Evolutionary conservation across 2,329 filamentous ascomycete genomes (phyloP).

Genomic region (Chaetomium strumarium): DNA sequence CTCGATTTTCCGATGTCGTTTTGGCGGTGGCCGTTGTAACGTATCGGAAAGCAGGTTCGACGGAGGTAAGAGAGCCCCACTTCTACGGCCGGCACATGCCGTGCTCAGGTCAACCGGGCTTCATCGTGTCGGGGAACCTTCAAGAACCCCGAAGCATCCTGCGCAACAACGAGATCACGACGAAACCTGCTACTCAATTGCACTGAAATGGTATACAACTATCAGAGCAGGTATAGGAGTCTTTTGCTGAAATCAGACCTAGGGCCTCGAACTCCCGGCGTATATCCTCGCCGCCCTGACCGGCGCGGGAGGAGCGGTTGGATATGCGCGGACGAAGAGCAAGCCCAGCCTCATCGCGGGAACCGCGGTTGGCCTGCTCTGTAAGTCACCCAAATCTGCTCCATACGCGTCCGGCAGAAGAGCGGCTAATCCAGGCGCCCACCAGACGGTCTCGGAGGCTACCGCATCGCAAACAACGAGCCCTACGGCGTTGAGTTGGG

Average conservation of each 20-base stretch:
- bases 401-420: too few species aligned
- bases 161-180: too few species aligned
- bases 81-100: too few species aligned
- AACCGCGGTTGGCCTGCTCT: slow-evolving; percentile 66
- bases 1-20: too few species aligned
- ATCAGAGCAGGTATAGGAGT: too few species aligned
- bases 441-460: slow-evolving; percentile 69
- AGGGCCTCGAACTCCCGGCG: slow-evolving; percentile 49
- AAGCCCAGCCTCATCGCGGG: slow-evolving; percentile 83
- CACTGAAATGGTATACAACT: background rate
- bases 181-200: too few species aligned
- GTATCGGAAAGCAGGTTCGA: too few species aligned
- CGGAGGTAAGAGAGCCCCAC: too few species aligned
- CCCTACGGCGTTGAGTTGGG: slow-evolving; percentile 82
- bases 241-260: background rate
- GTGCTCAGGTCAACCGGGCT: too few species aligned
- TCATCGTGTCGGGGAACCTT: too few species aligned
- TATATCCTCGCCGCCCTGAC: slow-evolving; percentile 76
- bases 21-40: too few species aligned
- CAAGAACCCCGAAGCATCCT: too few species aligned
- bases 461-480: slow-evolving; percentile 68
- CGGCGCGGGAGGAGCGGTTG: slow-evolving; percentile 78
- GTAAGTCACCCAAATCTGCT: slow-evolving; percentile 32
- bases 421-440: slow-evolving; percentile 1
- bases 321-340: slow-evolving; percentile 79